Evolutionary conservation across 2,329 filamentous ascomycete genomes (phyloP).

Genomic region (Fusarium pseudoanthophilum): DNA sequence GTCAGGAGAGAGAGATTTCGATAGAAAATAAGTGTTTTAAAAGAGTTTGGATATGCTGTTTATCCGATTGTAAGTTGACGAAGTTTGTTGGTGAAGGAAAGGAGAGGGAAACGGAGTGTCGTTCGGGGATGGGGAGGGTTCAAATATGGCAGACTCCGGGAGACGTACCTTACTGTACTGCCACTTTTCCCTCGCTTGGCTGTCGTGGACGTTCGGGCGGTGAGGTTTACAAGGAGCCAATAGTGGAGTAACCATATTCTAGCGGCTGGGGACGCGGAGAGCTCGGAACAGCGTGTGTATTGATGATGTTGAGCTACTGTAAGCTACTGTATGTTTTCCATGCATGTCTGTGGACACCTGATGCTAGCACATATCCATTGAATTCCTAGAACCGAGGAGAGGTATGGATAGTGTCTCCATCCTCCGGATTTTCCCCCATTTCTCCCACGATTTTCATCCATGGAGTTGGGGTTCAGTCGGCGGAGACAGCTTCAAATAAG

Average conservation of each 20-base stretch:
- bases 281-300: slow-evolving; percentile 22
- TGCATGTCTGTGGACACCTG: slow-evolving; percentile 36
- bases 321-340: slow-evolving; percentile 20
- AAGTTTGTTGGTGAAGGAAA: slow-evolving; percentile 29
- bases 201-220: slow-evolving; percentile 33
- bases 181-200: slow-evolving; percentile 9
- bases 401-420: slow-evolving; percentile 1
- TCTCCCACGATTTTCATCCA: slow-evolving; percentile 9
- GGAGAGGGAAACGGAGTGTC: slow-evolving; percentile 9
- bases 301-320: slow-evolving; percentile 17
- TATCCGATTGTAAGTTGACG: slow-evolving; percentile 17
- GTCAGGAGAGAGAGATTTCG: slow-evolving; percentile 16
- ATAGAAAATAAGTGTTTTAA: slow-evolving; percentile 2
- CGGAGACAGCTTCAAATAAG: slow-evolving; percentile 5
- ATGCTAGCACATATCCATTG: slow-evolving; percentile 6
- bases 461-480: background rate
- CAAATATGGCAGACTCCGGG: slow-evolving; percentile 30
- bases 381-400: slow-evolving; percentile 9
- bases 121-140: slow-evolving; percentile 34
- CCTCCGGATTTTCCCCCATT: slow-evolving; percentile 25
- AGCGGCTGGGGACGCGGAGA: slow-evolving; percentile 36
- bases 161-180: slow-evolving; percentile 20
- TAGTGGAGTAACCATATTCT: slow-evolving; percentile 43
- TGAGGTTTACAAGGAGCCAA: slow-evolving; percentile 37
- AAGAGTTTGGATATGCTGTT: slow-evolving; percentile 8